Evolutionary conservation across 208 protist genomes (phyloP).

Genomic region (Trichomonas gallinae): DNA sequence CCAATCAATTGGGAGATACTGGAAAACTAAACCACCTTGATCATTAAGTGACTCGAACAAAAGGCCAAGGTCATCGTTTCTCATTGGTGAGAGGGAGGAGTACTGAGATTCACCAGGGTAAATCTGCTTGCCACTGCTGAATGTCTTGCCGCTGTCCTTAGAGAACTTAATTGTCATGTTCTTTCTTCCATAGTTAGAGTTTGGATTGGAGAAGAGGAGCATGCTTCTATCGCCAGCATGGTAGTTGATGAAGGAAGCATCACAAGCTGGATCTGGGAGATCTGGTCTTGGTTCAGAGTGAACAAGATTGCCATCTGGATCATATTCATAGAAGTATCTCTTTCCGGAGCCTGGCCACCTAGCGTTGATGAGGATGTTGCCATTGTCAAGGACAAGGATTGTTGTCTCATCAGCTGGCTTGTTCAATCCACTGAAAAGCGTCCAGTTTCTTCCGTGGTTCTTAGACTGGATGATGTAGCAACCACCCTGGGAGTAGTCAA

Average conservation of each 20-base stretch:
- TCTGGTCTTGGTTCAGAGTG: not conserved
- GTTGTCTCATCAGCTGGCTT: not conserved
- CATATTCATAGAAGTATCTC: not conserved
- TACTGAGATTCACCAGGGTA: not conserved
- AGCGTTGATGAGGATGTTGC: not conserved
- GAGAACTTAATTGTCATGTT: not conserved
- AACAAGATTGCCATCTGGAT: not conserved
- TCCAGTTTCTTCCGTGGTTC: not conserved
- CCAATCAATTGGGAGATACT: not conserved
- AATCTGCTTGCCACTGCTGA: not conserved
- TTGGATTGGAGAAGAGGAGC: not conserved
- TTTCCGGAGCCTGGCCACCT: not conserved
- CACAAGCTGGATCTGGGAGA: not conserved
- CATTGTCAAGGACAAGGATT: not conserved
- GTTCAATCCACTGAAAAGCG: not conserved
- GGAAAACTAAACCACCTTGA: not conserved
- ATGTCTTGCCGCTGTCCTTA: not conserved
- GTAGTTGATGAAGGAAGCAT: not conserved
- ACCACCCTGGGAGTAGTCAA: not conserved
- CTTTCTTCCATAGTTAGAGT: not conserved
- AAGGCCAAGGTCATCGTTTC: not conserved
- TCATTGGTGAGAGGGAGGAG: not conserved
- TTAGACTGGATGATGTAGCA: not conserved
- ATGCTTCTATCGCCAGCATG: not conserved
- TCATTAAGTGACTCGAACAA: not conserved